Conservation (phyloP, 2,329 filamentous ascomycete species). For the Nemania sp. region DNA sequence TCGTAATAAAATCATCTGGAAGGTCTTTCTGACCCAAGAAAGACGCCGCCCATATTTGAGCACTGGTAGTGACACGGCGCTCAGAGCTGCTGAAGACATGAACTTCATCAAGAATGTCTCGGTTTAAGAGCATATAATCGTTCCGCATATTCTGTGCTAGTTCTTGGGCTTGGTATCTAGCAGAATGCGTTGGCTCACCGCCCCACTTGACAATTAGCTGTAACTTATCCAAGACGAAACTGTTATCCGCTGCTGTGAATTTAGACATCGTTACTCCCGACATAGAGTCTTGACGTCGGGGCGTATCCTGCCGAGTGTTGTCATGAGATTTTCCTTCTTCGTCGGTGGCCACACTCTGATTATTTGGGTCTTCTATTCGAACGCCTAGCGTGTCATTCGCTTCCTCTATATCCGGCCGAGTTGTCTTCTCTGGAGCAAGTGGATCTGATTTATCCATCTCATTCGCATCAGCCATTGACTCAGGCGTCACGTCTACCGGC, state of each 20-base stretch:
- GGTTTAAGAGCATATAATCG: conserved; percentile 89
- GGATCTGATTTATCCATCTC: conserved; percentile 42
- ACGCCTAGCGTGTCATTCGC: conserved; percentile 29
- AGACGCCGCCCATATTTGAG: conserved; percentile 90
- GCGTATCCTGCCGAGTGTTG: conserved; percentile 46
- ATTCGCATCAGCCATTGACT: conserved; percentile 37
- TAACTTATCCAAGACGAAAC: conserved; percentile 90
- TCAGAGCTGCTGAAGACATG: conserved; percentile 96
- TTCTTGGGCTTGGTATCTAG: conserved; percentile 93
- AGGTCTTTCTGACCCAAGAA: conserved; percentile 89
- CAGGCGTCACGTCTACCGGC: conserved; percentile 56
- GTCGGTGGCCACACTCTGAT: conserved; percentile 24
- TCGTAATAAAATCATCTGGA: conserved; percentile 80
- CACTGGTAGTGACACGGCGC: conserved; percentile 89
- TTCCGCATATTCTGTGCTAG: conserved; percentile 95
- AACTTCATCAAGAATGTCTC: conserved; percentile 88
- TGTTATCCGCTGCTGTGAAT: conserved; percentile 90
- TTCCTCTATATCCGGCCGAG: conserved; percentile 32
- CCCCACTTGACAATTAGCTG: conserved; percentile 99
- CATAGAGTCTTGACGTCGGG: conserved; percentile 77
- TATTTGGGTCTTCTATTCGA: conserved; percentile 16
- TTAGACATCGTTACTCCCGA: conserved; percentile 91
- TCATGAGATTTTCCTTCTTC: conserved; percentile 31
- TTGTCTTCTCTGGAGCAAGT: conserved; percentile 33
- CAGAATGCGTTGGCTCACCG: conserved; percentile 95